Evolutionary conservation across 148 eudicot genomes (phyloP).

Genomic region (Selenicereus undatus): DNA sequence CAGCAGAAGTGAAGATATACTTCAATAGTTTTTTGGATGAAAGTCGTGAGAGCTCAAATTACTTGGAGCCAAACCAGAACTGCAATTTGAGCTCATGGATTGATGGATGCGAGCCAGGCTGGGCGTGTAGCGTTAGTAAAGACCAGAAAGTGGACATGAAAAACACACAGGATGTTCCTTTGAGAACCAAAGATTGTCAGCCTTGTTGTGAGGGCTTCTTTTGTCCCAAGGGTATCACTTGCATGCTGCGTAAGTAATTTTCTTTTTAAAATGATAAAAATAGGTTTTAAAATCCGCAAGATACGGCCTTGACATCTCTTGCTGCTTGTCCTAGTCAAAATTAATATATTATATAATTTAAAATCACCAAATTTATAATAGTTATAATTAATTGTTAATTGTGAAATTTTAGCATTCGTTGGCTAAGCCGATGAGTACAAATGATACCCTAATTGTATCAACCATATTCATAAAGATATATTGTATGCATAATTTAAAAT

Average conservation of each 20-base stretch:
- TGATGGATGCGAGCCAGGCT: slow-evolving; percentile 91
- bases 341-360: no score
- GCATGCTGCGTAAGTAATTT: slow-evolving; percentile 90
- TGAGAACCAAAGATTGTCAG: slow-evolving; percentile 49
- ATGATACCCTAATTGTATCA: no score
- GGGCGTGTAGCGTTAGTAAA: slow-evolving; percentile 56
- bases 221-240: slow-evolving; percentile 94
- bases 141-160: slow-evolving; percentile 52
- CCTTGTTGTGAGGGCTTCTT: slow-evolving; percentile 94
- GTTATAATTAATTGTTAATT: no score
- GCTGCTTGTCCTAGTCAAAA: no score
- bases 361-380: no score
- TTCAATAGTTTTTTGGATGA: slow-evolving; percentile 58
- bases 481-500: no score
- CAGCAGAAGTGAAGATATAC: slow-evolving; percentile 82
- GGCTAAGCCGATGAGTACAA: no score
- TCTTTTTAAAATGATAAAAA: neutral
- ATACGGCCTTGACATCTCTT: no score
- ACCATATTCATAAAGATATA: no score
- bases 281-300: no score
- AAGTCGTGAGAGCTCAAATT: slow-evolving; percentile 35
- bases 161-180: slow-evolving; percentile 51
- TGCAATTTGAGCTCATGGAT: slow-evolving; percentile 79
- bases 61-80: slow-evolving; percentile 70
- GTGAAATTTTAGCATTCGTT: no score